These are phyloP conservation scores for Solanum habrochaites DNA, from an alignment of 257 asterid genomes.

Conservation along the genomic window DNA sequence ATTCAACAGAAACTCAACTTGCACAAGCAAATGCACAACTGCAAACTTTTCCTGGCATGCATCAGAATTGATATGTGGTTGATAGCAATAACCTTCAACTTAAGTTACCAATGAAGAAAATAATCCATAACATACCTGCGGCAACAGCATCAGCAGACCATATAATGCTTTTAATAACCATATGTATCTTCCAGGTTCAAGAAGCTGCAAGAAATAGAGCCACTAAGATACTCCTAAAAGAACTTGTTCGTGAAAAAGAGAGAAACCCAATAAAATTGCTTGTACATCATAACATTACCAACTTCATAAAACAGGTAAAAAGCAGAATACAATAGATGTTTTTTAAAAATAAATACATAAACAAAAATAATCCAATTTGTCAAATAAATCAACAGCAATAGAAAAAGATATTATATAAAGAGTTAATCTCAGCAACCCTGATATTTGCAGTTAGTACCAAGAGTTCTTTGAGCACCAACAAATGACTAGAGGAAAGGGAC, in stretches of 20 bases:
- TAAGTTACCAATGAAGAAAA: background rate
- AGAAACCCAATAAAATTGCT: background rate
- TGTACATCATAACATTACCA: background rate
- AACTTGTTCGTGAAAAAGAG: background rate
- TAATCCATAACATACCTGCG: slow-evolving; percentile 54
- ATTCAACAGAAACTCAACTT: background rate
- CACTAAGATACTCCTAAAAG: background rate
- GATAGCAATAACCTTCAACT: background rate
- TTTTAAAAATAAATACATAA: background rate
- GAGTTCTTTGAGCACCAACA: background rate
- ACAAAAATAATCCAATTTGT: background rate
- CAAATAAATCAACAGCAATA: background rate
- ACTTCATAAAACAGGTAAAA: background rate
- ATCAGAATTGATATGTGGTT: background rate
- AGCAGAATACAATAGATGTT: background rate
- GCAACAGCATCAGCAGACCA: slow-evolving; percentile 96
- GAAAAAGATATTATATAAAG: background rate
- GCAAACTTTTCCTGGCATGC: background rate
- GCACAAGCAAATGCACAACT: background rate
- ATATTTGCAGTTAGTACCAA: background rate
- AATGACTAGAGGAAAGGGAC: background rate
- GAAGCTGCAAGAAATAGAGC: slow-evolving; percentile 61
- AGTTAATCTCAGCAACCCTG: background rate
- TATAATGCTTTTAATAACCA: slow-evolving; percentile 93
- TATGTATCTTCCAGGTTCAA: slow-evolving; percentile 88